These are phyloP conservation scores for Scheffersomyces quercinus DNA, from an alignment of 1,139 yeast genomes.

Conservation along the genomic window DNA sequence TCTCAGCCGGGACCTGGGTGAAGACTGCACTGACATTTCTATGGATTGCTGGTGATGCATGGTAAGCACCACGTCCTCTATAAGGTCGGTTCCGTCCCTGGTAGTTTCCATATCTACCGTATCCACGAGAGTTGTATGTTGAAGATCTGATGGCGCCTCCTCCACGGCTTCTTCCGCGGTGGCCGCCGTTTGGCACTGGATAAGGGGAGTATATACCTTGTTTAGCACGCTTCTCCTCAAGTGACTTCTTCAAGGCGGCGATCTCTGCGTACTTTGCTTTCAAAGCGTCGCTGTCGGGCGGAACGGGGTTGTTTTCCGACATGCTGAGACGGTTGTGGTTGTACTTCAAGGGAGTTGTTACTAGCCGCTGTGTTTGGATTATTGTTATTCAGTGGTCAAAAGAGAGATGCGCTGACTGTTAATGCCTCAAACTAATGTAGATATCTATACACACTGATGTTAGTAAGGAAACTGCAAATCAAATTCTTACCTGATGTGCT, in stretches of 20 bases:
- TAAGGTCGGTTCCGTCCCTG: conserved; percentile 8
- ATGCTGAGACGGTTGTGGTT: no score
- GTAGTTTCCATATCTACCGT: conserved; percentile 9
- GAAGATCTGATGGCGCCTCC: conserved; percentile 5
- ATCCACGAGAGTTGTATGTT: not conserved
- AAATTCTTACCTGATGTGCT: no score
- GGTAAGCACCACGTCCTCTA: conserved; percentile 8
- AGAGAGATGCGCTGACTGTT: no score
- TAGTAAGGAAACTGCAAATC: no score
- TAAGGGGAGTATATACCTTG: not conserved
- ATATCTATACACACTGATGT: no score
- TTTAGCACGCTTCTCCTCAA: conserved; percentile 17
- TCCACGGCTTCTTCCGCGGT: not conserved
- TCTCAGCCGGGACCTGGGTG: not conserved
- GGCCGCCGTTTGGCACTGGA: not conserved
- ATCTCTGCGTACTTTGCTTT: conserved; percentile 35
- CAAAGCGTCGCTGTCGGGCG: conserved; percentile 16
- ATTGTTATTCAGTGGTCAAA: no score
- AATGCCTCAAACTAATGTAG: no score
- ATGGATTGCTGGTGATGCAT: conserved; percentile 4
- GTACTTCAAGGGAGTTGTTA: no score
- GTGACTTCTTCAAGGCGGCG: conserved; percentile 31
- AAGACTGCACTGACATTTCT: conserved; percentile 30
- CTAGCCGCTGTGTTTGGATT: no score
- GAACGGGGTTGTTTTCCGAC: no score